phyloP scores from a whole-genome alignment of 805 yeast genomes.

The Kodamaea kaohsiungensis region DNA sequence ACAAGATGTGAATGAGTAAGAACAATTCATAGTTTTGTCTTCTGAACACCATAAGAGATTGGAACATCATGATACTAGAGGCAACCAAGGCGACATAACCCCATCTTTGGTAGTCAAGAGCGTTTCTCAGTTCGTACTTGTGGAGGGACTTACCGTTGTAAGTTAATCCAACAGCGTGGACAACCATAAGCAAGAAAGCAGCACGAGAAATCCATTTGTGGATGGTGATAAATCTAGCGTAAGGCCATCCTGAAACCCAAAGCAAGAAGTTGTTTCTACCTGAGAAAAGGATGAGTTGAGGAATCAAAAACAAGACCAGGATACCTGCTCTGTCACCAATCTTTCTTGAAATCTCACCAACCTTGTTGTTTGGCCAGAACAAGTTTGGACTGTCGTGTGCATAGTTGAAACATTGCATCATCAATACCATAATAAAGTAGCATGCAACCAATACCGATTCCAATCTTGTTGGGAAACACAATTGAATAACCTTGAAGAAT shows the following conservation, averaged over 20 bases:
- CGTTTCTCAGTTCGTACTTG: conserved; percentile 32
- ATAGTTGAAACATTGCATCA: conserved; percentile 27
- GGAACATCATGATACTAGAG: conserved; percentile 46
- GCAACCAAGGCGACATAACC: conserved; percentile 34
- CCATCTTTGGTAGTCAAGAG: conserved; percentile 31
- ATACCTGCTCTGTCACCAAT: conserved; percentile 59
- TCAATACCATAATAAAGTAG: conserved; percentile 37
- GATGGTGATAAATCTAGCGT: conserved; percentile 57
- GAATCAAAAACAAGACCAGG: conserved; percentile 53
- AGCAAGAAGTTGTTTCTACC: conserved; percentile 35
- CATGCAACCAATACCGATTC: conserved; percentile 46
- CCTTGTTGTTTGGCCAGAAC: conserved; percentile 22
- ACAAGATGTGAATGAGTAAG: conserved; percentile 31
- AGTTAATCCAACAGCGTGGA: conserved; percentile 46
- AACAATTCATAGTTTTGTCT: conserved; percentile 54
- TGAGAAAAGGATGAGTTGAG: conserved; percentile 62
- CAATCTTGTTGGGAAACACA: conserved; percentile 53
- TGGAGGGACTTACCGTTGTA: conserved; percentile 35
- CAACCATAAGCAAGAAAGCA: conserved; percentile 46
- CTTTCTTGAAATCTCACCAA: conserved; percentile 36
- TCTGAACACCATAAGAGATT: conserved; percentile 54
- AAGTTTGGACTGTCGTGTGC: conserved; percentile 27
- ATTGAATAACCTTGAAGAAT: conserved; percentile 15
- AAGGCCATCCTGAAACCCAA: conserved; percentile 32
- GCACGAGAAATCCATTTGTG: conserved; percentile 70